Evolutionary conservation across 805 yeast species (phyloP).

Genomic region (Grigorovia yakushimaensis): DNA sequence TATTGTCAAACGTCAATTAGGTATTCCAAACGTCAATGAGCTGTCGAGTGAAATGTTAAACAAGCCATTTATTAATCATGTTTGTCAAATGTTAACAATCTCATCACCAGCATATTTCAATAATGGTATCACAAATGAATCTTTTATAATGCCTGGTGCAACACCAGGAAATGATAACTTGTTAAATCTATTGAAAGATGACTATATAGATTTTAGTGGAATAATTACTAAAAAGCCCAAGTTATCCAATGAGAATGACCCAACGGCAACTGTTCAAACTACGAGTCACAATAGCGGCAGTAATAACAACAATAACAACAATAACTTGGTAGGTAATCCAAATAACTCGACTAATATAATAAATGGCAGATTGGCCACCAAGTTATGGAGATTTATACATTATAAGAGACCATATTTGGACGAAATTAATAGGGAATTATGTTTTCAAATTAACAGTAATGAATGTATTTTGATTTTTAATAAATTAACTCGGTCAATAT

Average conservation of each 20-base stretch:
- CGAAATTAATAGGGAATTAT: conserved; percentile 28
- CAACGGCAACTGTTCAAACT: not conserved
- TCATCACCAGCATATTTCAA: not conserved
- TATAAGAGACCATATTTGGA: conserved; percentile 43
- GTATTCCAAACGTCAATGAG: not conserved
- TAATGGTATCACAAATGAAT: not conserved
- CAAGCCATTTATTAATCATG: not conserved
- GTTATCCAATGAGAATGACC: not conserved
- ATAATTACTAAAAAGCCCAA: not conserved
- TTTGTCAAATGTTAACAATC: not conserved
- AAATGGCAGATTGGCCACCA: not conserved
- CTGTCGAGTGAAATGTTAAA: not conserved
- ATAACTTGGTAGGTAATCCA: not conserved
- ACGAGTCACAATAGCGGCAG: not conserved
- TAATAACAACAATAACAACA: not conserved
- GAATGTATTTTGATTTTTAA: conserved; percentile 27
- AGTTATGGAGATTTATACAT: conserved; percentile 14
- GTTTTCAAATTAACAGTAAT: conserved; percentile 33
- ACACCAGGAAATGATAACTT: conserved; percentile 1
- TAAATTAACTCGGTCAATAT: conserved; percentile 19
- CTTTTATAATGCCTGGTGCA: not conserved
- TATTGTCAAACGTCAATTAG: conserved; percentile 32
- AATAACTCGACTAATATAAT: not conserved
- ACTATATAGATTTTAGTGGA: not conserved
- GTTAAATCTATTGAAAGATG: not conserved